A percentile compares a stretch with the other conserved stretches of the same genome.
Conservation (phyloP, 768 basidiomycete genomes). For the Agrocybe chaxingu region DNA sequence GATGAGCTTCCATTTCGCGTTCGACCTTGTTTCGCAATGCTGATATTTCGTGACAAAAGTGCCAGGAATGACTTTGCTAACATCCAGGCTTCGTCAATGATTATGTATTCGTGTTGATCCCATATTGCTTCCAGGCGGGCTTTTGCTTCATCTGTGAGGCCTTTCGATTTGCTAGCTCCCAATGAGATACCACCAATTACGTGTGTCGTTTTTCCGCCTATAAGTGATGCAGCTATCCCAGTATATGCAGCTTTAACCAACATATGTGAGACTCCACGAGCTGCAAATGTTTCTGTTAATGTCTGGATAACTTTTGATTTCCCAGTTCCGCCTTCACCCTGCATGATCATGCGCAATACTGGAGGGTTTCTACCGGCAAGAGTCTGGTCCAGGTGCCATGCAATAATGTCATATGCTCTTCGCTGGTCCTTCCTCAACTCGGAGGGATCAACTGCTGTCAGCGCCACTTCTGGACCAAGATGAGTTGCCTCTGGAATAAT, state of each 20-base stretch:
- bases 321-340: constrained; percentile 41
- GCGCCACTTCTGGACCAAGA: no score
- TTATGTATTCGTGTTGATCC: constrained; percentile 18
- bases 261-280: not conserved
- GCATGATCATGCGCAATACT: constrained; percentile 33
- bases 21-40: constrained; percentile 13
- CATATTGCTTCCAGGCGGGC: constrained; percentile 6
- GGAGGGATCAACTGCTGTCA: no score
- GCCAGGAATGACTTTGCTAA: constrained; percentile 23
- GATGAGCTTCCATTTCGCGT: not conserved
- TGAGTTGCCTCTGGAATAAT: no score
- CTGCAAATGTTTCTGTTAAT: constrained; percentile 28
- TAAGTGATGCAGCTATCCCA: constrained; percentile 37
- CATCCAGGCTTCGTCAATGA: constrained; percentile 42
- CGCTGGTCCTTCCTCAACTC: constrained; percentile 3
- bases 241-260: constrained; percentile 33
- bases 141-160: constrained; percentile 21
- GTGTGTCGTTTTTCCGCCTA: constrained; percentile 34
- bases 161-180: not conserved
- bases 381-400: constrained; percentile 8
- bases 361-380: constrained; percentile 3
- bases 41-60: constrained; percentile 14
- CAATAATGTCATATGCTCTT: constrained; percentile 19
- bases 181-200: constrained; percentile 5
- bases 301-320: constrained; percentile 39